Percentiles rank a stretch among this genome's conserved stretches.
These are phyloP conservation scores for Candida morakotiae DNA, from an alignment of 805 yeast species.

Conservation along the genomic window DNA sequence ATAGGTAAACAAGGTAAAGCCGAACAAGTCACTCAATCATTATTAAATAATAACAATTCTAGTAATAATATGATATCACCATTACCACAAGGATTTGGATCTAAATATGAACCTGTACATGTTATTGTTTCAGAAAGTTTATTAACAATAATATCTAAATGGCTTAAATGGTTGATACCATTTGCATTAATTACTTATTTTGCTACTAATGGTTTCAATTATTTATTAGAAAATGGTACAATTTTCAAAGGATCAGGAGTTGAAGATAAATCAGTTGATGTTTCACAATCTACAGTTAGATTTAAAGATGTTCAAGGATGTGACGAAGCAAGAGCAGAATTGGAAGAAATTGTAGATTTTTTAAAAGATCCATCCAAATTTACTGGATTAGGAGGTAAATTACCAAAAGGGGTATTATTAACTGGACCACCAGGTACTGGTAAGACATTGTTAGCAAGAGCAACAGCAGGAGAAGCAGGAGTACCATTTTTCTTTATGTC, in stretches of 20 bases:
- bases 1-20: slow-evolving; percentile 79
- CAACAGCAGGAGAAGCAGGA: slow-evolving; percentile 99
- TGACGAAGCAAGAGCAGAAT: slow-evolving; percentile 96
- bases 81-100: slow-evolving; percentile 45
- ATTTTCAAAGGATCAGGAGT: slow-evolving; percentile 71
- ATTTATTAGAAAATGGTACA: slow-evolving; percentile 77
- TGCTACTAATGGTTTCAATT: slow-evolving; percentile 71
- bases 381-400: slow-evolving; percentile 94
- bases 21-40: slow-evolving; percentile 52
- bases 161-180: slow-evolving; percentile 87
- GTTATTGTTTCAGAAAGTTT: slow-evolving; percentile 90
- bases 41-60: slow-evolving; percentile 14
- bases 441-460: slow-evolving; percentile 92
- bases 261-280: slow-evolving; percentile 77
- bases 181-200: slow-evolving; percentile 78
- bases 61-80: slow-evolving; percentile 6
- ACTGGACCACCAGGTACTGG: slow-evolving; percentile 99
- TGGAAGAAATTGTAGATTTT: slow-evolving; percentile 97
- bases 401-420: slow-evolving; percentile 93
- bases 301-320: slow-evolving; percentile 95
- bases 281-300: slow-evolving; percentile 77
- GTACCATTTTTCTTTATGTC: slow-evolving; percentile 98
- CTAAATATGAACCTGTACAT: slow-evolving; percentile 81
- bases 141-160: slow-evolving; percentile 70
- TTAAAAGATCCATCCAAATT: slow-evolving; percentile 93